Evolutionary conservation across 805 yeast species (phyloP), one percentile per base, ranked within the genome.

Genomic region (Starmerella scarabaei): DNA sequence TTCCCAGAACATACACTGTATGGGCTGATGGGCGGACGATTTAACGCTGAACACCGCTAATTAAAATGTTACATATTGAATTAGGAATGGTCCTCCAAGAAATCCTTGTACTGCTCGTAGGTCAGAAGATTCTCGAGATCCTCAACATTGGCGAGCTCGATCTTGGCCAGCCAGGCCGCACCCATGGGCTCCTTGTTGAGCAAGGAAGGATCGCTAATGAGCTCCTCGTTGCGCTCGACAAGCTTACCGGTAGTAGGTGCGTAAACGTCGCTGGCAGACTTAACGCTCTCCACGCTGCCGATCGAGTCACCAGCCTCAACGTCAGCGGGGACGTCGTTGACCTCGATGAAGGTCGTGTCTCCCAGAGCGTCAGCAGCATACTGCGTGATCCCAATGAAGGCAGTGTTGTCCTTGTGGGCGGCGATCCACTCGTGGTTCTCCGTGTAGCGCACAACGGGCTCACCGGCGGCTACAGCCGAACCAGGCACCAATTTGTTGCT

Each of bases 351-450:
- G 3, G 97, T 93, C 41, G 93, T 93, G 63, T 91, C 98, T 33
- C 98, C 98, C 45, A 91, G 72, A 6, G 97, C 93, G 55, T 85
- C 94, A 18, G 95, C 79, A 16, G 98, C 98, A 58, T 91, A 86
- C 54, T 73, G 75, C 42, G 98, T 85, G 61, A 91, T 84, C 23
- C 98, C 98, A 41, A 88, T 68, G 53, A 77, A 85, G 2, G 88
- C 63, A 8, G 15, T 30, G 45, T 82, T 82, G 61, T 86, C 94
- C 21, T 73, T 72, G 59, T 81, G 93, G 41, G 75, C 68, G 3
- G 94, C 86, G 41, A 91, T 63, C 95, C 96, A 88, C 66, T 88
- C 98, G 66, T 88, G 98, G 57, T 91, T 94, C 38, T 68, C 63
- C 9, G 97, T 83, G 70, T 73, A 86, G 62, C 48, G 47, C 42